phyloP scores from a whole-genome alignment of 192 early-diverging fungal species.

The Mortierella hygrophila region DNA sequence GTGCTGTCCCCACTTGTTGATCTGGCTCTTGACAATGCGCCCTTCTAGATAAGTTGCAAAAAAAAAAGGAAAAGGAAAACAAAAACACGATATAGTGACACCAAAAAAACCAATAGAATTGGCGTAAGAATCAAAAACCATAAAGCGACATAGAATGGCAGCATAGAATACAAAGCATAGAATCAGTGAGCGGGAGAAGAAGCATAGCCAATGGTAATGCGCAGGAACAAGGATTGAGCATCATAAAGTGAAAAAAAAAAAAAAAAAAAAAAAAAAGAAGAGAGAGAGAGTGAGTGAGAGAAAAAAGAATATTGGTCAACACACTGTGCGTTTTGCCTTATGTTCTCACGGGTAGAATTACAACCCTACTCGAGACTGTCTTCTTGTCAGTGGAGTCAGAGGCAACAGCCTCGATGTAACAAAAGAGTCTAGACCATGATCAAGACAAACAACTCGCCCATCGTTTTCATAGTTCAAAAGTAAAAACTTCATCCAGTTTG shows the following conservation, averaged over 20 bases:
- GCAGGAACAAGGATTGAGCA: not conserved
- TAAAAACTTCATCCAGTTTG: not conserved
- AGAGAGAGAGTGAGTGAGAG: no score
- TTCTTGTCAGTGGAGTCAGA: not conserved
- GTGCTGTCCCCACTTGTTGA: conserved; percentile 27
- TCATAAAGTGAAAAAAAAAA: conserved; percentile 12
- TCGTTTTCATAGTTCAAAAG: not conserved
- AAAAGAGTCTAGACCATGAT: not conserved
- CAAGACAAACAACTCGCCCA: not conserved
- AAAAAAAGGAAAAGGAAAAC: conserved; percentile 50
- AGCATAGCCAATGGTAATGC: not conserved
- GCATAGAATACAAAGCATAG: not conserved
- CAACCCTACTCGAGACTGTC: not conserved
- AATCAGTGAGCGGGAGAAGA: not conserved
- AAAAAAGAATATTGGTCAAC: not conserved
- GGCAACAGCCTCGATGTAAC: not conserved
- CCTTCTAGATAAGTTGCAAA: conserved; percentile 31
- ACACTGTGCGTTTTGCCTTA: not conserved
- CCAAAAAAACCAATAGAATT: conserved; percentile 38
- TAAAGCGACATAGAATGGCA: not conserved
- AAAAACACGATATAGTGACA: conserved; percentile 46
- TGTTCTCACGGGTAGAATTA: not conserved
- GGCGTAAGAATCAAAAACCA: not conserved
- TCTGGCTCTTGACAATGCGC: conserved; percentile 9
- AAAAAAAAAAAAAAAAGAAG: no score